Percentiles rank a stretch among this genome's conserved stretches.
phyloP scores from a whole-genome alignment of 495 filamentous ascomycete species.

The Aspergillus leporis region DNA sequence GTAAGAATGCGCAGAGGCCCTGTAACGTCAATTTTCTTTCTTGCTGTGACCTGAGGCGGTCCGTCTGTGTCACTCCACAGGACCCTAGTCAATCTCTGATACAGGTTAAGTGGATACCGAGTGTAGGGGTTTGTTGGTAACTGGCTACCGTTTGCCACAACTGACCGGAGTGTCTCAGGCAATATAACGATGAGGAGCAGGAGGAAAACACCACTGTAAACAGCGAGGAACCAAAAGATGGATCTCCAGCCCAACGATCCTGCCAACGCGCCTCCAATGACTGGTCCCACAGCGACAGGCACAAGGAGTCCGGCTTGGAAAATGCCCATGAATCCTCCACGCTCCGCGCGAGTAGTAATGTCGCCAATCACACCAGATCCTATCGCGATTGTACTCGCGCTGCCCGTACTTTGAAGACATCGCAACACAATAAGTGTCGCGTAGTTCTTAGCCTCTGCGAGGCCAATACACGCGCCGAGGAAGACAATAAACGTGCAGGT shows the following conservation, averaged over 20 bases:
- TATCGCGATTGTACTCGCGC: conserved; percentile 55
- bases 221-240: conserved; percentile 59
- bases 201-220: conserved; percentile 48
- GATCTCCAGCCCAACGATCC: conserved; percentile 54
- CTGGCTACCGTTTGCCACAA: conserved; percentile 52
- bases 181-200: conserved; percentile 40
- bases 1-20: conserved; percentile 47
- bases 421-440: conserved; percentile 47
- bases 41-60: conserved; percentile 20
- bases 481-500: conserved; percentile 49
- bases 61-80: conserved; percentile 13
- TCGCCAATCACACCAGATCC: conserved; percentile 59
- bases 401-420: conserved; percentile 52
- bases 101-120: conserved; percentile 36
- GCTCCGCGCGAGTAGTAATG: conserved; percentile 51
- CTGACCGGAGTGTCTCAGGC: conserved; percentile 55
- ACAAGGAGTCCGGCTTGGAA: conserved; percentile 51
- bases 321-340: conserved; percentile 58
- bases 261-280: conserved; percentile 55
- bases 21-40: conserved; percentile 33
- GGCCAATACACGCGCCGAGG: conserved; percentile 48
- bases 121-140: conserved; percentile 26
- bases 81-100: conserved; percentile 31
- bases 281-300: conserved; percentile 51
- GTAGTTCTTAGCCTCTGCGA: conserved; percentile 48